A percentile compares a stretch with the other conserved stretches of the same genome.
These are phyloP conservation scores for Leishmania tropica DNA, from an alignment of 208 protist species.

Conservation along the genomic window DNA sequence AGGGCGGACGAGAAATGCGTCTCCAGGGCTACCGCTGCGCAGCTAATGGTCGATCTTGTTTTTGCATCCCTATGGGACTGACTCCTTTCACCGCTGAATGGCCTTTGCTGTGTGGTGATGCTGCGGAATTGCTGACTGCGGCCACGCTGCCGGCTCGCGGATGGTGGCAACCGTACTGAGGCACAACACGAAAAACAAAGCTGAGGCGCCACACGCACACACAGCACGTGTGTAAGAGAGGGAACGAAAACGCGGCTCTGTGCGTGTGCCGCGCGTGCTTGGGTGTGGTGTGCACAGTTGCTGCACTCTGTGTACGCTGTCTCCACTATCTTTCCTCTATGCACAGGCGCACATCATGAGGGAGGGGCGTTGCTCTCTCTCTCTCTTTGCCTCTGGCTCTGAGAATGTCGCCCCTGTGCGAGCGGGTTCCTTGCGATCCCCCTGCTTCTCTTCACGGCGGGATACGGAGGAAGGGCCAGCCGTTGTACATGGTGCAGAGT, in stretches of 20 bases:
- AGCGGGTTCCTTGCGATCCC: not conserved
- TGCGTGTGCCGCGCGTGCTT: not conserved
- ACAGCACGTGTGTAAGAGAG: not conserved
- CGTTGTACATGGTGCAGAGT: not conserved
- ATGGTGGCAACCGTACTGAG: not conserved
- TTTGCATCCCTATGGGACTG: not conserved
- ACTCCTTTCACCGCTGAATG: not conserved
- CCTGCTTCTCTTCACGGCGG: not conserved
- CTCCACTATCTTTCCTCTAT: not conserved
- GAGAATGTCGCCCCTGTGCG: not conserved
- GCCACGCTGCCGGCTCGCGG: not conserved
- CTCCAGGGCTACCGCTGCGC: not conserved
- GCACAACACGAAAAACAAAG: not conserved
- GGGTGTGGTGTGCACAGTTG: not conserved
- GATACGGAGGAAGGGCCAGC: not conserved
- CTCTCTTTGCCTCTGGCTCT: not conserved
- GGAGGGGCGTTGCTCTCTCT: too few species aligned
- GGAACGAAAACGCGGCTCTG: not conserved
- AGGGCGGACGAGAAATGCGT: not conserved
- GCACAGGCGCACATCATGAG: not conserved
- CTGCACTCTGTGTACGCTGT: not conserved
- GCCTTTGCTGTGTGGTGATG: not conserved
- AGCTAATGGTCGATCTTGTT: not conserved
- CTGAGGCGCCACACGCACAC: not conserved
- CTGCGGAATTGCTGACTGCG: not conserved